Conservation (phyloP, 2,329 filamentous ascomycete genomes). For the Calonectria montana region DNA sequence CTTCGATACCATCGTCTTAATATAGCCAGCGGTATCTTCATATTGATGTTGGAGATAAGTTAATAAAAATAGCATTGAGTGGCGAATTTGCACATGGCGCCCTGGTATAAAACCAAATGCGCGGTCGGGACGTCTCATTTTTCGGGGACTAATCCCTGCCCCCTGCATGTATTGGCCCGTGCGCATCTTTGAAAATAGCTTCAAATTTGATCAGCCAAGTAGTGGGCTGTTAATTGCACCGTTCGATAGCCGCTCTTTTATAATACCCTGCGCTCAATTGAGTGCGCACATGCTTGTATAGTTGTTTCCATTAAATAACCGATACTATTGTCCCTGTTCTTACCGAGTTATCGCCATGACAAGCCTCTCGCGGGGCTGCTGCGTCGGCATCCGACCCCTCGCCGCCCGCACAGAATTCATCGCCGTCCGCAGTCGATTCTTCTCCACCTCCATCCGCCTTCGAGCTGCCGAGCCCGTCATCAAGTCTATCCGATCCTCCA, state of each 20-base stretch:
- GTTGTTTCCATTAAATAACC: background rate
- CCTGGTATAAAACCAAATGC: background rate
- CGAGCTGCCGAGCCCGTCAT: conserved; percentile 30
- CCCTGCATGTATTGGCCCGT: background rate
- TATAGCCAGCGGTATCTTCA: no score
- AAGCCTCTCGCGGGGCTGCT: conserved; percentile 45
- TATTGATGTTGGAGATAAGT: background rate
- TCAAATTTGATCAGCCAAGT: conserved; percentile 4
- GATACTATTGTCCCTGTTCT: fast-evolving
- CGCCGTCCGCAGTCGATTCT: conserved; percentile 41
- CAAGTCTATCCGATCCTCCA: conserved; percentile 31
- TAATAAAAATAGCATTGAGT: background rate
- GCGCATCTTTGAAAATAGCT: conserved; percentile 5
- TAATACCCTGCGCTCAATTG: conserved; percentile 19
- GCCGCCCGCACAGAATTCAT: conserved; percentile 37
- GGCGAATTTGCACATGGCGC: background rate
- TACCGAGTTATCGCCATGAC: conserved; percentile 41
- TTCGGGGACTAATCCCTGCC: no score
- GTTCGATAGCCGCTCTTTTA: conserved; percentile 21
- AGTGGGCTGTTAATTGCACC: background rate
- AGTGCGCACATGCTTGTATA: background rate
- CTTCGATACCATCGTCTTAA: no score
- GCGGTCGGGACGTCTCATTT: background rate
- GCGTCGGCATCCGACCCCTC: conserved; percentile 40
- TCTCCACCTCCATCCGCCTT: conserved; percentile 44